Conservation (phyloP, 768 basidiomycete genomes). For the Lactarius sanguifluus region DNA sequence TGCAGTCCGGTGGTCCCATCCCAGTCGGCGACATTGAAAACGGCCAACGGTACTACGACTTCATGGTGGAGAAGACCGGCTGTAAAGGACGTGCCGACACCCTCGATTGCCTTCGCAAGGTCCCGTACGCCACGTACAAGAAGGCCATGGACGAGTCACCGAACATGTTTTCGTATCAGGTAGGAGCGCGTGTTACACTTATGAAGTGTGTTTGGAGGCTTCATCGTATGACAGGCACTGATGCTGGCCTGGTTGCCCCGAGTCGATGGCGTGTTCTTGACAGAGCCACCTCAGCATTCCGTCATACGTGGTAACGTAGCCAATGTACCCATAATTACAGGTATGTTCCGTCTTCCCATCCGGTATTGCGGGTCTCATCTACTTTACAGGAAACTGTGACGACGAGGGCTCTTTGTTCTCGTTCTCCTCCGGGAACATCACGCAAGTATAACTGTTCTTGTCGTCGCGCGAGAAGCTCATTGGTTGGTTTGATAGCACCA, state of each 20-base stretch:
- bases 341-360: conserved; percentile 9
- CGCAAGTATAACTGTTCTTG: conserved; percentile 29
- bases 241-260: conserved; percentile 32
- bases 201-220: not conserved
- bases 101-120: conserved; percentile 44
- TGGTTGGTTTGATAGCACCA: not conserved
- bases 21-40: conserved; percentile 33
- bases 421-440: conserved; percentile 33
- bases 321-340: conserved; percentile 30
- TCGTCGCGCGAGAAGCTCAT: not conserved
- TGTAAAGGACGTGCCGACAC: conserved; percentile 41
- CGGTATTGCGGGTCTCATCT: conserved; percentile 1
- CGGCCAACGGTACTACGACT: conserved; percentile 43
- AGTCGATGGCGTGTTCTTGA: conserved; percentile 33
- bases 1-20: conserved; percentile 45
- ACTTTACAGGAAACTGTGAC: conserved; percentile 46
- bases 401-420: conserved; percentile 56
- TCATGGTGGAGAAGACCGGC: conserved; percentile 40
- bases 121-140: conserved; percentile 37
- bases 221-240: conserved; percentile 28
- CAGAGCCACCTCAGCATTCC: conserved; percentile 29
- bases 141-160: conserved; percentile 39
- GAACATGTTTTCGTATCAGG: conserved; percentile 37
- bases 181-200: conserved; percentile 3
- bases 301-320: conserved; percentile 29